Conservation (phyloP, 257 asterid species). For the Nicotiana sylvestris region DNA sequence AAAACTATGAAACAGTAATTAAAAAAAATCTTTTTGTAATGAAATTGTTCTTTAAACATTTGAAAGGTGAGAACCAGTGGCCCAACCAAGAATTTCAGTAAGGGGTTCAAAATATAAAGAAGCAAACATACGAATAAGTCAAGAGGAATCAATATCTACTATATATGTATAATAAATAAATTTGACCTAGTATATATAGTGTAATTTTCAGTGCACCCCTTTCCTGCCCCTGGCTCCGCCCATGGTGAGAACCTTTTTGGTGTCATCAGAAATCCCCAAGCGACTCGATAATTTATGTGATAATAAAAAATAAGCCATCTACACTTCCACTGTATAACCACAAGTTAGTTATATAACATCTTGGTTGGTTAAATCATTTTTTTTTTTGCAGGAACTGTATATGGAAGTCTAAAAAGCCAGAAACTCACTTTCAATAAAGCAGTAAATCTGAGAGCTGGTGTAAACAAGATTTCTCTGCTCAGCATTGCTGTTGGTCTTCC, state of each 20-base stretch:
- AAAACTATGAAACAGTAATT: neutral
- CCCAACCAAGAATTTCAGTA: too few relatives aligned
- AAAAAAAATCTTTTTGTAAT: neutral
- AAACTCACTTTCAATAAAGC: slow-evolving; percentile 21
- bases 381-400: slow-evolving; percentile 18
- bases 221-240: too few relatives aligned
- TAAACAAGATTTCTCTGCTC: slow-evolving; percentile 24
- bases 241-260: too few relatives aligned
- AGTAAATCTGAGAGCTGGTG: slow-evolving; percentile 22
- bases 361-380: neutral
- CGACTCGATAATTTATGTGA: neutral
- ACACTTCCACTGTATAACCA: neutral
- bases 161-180: too few relatives aligned
- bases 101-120: too few relatives aligned
- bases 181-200: too few relatives aligned
- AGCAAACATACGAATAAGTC: too few relatives aligned
- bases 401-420: slow-evolving; percentile 22
- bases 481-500: slow-evolving; percentile 32
- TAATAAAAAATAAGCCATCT: neutral
- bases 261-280: neutral
- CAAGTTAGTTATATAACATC: neutral
- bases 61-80: neutral
- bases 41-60: neutral
- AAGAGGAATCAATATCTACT: too few relatives aligned
- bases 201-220: too few relatives aligned